phyloP scores from a whole-genome alignment of 495 filamentous ascomycete genomes.

The Xylaria flabelliformis region DNA sequence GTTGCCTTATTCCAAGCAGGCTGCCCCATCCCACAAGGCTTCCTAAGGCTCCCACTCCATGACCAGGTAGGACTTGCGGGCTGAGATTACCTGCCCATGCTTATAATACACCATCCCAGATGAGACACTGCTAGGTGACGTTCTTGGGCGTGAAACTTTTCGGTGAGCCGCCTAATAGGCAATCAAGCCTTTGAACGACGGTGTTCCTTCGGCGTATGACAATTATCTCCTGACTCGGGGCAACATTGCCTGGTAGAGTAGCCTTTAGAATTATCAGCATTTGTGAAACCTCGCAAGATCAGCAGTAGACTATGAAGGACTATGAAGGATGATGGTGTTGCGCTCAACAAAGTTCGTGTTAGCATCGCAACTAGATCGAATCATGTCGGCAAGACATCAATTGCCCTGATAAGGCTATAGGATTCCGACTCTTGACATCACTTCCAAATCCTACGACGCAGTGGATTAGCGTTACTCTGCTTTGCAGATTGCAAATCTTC shows the following conservation, averaged over 20 bases:
- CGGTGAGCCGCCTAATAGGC: conserved; percentile 14
- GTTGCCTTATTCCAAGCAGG: conserved; percentile 6
- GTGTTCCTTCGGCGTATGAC: neutral
- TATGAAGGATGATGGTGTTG: neutral
- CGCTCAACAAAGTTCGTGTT: neutral
- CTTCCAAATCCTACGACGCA: neutral
- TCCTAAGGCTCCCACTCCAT: neutral
- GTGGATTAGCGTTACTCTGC: neutral
- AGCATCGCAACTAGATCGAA: conserved; percentile 5
- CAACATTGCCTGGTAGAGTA: neutral
- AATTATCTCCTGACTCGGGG: neutral
- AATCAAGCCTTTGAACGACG: neutral
- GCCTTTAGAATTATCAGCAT: neutral
- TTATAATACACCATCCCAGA: neutral
- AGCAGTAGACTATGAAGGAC: neutral
- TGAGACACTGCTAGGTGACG: neutral
- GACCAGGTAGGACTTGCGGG: neutral
- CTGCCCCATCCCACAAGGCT: neutral
- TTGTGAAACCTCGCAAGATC: neutral
- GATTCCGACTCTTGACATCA: neutral
- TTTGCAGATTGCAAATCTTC: conserved; percentile 11
- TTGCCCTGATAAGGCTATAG: neutral
- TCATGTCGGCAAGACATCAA: conserved; percentile 7
- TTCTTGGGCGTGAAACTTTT: neutral
- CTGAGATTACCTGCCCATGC: neutral